phyloP scores from a whole-genome alignment of 148 eudicot genomes.

The Suaeda aralocaspica region DNA sequence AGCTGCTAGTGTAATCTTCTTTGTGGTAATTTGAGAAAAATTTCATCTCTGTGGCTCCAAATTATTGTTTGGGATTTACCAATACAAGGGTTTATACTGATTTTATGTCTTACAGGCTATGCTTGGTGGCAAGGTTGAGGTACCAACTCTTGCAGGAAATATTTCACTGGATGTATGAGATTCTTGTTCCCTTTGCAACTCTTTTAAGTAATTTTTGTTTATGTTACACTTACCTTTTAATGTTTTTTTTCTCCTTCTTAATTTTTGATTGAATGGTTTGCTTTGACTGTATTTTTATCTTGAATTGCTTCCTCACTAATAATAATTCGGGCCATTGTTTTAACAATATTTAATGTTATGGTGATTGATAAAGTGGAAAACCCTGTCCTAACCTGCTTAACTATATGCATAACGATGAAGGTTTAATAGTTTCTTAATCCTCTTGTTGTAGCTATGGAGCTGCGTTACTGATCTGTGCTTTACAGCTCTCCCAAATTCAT shows the following conservation, averaged over 20 bases:
- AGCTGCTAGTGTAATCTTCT: not conserved
- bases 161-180: constrained; percentile 57
- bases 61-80: not conserved
- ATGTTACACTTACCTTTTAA: not conserved
- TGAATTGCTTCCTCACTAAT: not conserved
- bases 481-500: no score
- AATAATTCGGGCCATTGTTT: not conserved
- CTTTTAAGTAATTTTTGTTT: not conserved
- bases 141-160: constrained; percentile 68
- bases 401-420: not conserved
- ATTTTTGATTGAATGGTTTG: not conserved
- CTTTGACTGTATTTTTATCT: not conserved
- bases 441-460: no score
- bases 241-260: not conserved
- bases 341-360: not conserved
- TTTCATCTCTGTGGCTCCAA: not conserved
- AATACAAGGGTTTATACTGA: not conserved
- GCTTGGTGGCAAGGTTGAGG: constrained; percentile 87
- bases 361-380: not conserved
- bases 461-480: no score
- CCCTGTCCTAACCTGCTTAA: not conserved
- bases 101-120: constrained; percentile 57
- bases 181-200: constrained; percentile 5
- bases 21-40: not conserved
- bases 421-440: no score